A percentile compares a stretch with the other conserved stretches of the same genome.
These are phyloP conservation scores for Diutina pseudorugosa DNA, from an alignment of 1,139 yeast genomes.

Conservation along the genomic window DNA sequence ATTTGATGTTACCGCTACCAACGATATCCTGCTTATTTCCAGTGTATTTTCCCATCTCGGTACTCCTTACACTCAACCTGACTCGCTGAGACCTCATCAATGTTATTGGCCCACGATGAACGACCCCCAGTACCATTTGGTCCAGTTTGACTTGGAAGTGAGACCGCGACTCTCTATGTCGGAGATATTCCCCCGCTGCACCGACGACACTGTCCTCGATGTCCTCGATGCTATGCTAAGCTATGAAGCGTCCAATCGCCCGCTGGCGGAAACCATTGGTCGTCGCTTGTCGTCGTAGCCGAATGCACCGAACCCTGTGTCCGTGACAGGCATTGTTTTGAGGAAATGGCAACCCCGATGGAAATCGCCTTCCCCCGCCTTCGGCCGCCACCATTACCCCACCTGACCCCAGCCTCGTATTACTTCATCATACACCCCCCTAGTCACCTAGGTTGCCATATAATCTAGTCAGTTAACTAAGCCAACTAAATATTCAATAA, in stretches of 20 bases:
- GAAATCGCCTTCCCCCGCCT: too few species aligned
- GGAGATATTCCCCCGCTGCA: constrained; percentile 19
- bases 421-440: too few species aligned
- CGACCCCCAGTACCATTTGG: constrained; percentile 20
- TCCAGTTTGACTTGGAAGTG: constrained; percentile 15
- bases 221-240: constrained; percentile 5
- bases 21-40: constrained; percentile 56
- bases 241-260: neutral
- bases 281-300: neutral
- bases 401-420: too few species aligned
- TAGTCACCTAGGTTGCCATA: too few species aligned
- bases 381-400: too few species aligned
- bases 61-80: constrained; percentile 36
- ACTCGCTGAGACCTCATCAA: constrained; percentile 4
- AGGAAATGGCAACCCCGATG: too few species aligned
- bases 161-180: constrained; percentile 10
- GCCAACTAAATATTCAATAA: too few species aligned
- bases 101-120: constrained; percentile 28
- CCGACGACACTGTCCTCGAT: constrained; percentile 8
- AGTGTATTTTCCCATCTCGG: constrained; percentile 59
- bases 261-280: neutral
- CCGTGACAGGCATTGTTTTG: too few species aligned
- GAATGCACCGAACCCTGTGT: neutral
- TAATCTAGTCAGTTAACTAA: too few species aligned
- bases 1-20: constrained; percentile 20